Evolutionary conservation across 331 rosid species (phyloP), one percentile per base, ranked within the genome.

Genomic region (Rosa hybrid): DNA sequence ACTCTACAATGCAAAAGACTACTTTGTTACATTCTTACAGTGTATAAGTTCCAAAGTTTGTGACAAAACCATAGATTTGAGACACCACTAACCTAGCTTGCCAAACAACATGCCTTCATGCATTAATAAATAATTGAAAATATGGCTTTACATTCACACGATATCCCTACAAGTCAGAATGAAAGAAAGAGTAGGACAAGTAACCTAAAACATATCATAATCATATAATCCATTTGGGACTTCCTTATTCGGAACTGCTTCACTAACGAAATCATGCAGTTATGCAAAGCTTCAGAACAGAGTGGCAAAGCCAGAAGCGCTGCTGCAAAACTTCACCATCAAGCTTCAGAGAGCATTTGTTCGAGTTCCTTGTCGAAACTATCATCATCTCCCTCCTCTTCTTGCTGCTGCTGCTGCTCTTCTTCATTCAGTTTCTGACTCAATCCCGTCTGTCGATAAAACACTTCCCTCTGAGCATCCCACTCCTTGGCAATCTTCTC

Each of bases 401-500:
- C 78, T 6, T 57, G 72, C 17, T 4, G 76, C 18, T 71, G 84
- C 53, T 82, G 83, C 49, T 44, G 77, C 9, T 53, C 44, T n/a
- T 84, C 76, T 46, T 73, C 79, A 12, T 65, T 77, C 17, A 85
- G 85, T 21, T 78, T 76, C 72, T 42, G 91, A 75, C 73, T 87
- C 54, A 87, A 77, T 68, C 97, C 94, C 14, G 90, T 90, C 74
- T 89, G 92, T 72, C 78, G 75, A 82, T 76, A 82, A 71, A 94
- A 89, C 46, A 59, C 72, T 71, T 85, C 87, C 80, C 80, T 88
- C 82, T 91, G 88, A 69, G n/a, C 83, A 44, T 65, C 76, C 99
- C 99, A 91, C 20, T 91, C 87, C 80, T 84, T 75, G 0, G 51
- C 76, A 75, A 87, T 84, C 91, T 88, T 89, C 79, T 85, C 92